Evolutionary conservation across 1,284 basidiomycete genomes (phyloP).

Genomic region (Rhodotorula mucilaginosa): DNA sequence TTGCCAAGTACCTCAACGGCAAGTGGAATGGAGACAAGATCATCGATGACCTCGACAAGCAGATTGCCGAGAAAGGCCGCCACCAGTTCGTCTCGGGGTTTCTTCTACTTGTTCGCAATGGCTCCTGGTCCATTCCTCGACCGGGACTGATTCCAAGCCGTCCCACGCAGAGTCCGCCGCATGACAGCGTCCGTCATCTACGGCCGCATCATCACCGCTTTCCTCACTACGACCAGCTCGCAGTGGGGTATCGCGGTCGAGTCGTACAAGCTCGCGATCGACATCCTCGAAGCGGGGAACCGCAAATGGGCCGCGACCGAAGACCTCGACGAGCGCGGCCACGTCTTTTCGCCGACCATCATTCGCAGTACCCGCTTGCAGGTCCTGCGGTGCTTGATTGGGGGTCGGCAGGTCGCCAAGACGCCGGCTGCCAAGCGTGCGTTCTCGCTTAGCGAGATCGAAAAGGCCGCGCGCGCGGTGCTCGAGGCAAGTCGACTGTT

Average conservation of each 20-base stretch:
- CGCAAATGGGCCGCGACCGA: not conserved
- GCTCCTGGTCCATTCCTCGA: not conserved
- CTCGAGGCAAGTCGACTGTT: not conserved
- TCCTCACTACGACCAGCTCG: not conserved
- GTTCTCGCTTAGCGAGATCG: slow-evolving; percentile 3
- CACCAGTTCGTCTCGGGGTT: not conserved
- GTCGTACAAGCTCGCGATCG: not conserved
- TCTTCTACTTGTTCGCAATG: not conserved
- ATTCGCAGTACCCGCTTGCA: not conserved
- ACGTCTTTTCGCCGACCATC: not conserved
- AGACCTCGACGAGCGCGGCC: not conserved
- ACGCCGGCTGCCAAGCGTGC: not conserved
- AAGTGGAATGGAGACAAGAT: not conserved
- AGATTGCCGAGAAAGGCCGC: not conserved
- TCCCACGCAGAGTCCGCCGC: not conserved
- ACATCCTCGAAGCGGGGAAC: not conserved
- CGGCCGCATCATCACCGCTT: not conserved
- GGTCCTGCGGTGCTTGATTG: not conserved
- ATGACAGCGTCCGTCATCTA: not conserved
- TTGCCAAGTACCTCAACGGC: not conserved
- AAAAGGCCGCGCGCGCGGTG: not conserved
- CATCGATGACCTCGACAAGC: slow-evolving; percentile 4
- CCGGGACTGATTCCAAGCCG: not conserved
- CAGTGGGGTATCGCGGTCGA: not conserved
- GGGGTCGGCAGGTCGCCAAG: not conserved